Evolutionary conservation across 208 protist genomes (phyloP).

Genomic region (Crithidia bombi): DNA sequence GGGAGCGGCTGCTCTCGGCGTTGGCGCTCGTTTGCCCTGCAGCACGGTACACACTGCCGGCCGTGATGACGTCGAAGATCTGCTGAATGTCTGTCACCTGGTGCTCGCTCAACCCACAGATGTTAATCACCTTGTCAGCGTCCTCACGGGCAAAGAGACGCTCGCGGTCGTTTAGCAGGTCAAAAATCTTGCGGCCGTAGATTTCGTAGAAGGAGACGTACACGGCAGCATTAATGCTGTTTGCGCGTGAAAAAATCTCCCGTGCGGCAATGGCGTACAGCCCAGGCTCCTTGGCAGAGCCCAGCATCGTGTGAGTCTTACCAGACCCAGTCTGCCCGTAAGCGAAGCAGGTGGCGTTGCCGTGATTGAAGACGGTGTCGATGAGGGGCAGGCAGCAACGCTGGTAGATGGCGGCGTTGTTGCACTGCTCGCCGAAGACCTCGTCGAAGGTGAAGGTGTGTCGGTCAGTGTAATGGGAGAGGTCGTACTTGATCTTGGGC

Average conservation of each 20-base stretch:
- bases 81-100: slow-evolving; percentile 78
- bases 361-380: slow-evolving; percentile 95
- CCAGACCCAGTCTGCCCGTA: slow-evolving; percentile 98
- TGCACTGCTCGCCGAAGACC: slow-evolving; percentile 91
- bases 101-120: slow-evolving; percentile 94
- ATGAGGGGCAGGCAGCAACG: slow-evolving; percentile 94
- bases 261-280: slow-evolving; percentile 94
- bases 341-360: slow-evolving; percentile 97
- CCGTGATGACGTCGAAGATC: slow-evolving; percentile 92
- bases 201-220: slow-evolving; percentile 97
- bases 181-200: slow-evolving; percentile 97
- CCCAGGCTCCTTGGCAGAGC: slow-evolving; percentile 83
- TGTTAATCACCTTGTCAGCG: slow-evolving; percentile 94
- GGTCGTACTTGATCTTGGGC: slow-evolving; percentile 95
- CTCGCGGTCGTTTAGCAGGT: slow-evolving; percentile 95
- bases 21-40: slow-evolving; percentile 94
- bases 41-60: slow-evolving; percentile 85
- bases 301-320: slow-evolving; percentile 95
- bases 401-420: slow-evolving; percentile 94
- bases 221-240: slow-evolving; percentile 58
- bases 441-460: slow-evolving; percentile 97
- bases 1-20: slow-evolving; percentile 91
- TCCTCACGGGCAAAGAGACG: slow-evolving; percentile 95
- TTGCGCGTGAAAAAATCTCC: slow-evolving; percentile 93
- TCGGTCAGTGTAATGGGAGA: slow-evolving; percentile 96